Percentiles rank a stretch among this genome's conserved stretches.
phyloP scores from a whole-genome alignment of 169 alveolate genomes.

The Perkinsus marinus region DNA sequence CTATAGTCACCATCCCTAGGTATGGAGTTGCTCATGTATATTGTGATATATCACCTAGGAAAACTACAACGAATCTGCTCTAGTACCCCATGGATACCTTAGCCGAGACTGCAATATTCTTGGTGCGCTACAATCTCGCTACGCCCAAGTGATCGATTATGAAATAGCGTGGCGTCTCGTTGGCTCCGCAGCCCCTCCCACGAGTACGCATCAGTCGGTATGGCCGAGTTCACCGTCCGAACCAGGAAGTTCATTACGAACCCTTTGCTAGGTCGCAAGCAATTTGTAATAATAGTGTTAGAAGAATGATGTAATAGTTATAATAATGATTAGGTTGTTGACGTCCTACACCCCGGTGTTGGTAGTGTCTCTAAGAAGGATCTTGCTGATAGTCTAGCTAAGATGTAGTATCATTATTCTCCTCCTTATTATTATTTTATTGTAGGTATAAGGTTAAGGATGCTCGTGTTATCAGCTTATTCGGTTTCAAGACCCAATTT shows the following conservation, averaged over 20 bases:
- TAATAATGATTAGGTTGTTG: slow-evolving; percentile 48
- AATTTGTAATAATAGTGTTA: slow-evolving; percentile 45
- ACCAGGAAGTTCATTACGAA: slow-evolving; percentile 67
- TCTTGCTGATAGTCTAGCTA: slow-evolving; percentile 69
- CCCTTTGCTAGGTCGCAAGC: slow-evolving; percentile 76
- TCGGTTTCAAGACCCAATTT: slow-evolving; percentile 80
- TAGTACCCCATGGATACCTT: not conserved
- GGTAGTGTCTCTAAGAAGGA: slow-evolving; percentile 76
- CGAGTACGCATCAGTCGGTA: not conserved
- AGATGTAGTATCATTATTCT: slow-evolving; percentile 25
- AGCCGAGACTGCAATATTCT: not conserved
- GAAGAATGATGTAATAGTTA: too few species aligned
- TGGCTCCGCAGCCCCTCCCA: not conserved
- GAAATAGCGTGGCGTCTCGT: not conserved
- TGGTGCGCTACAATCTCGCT: not conserved
- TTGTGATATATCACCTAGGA: too few species aligned
- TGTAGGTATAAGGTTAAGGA: slow-evolving; percentile 48
- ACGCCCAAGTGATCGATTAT: not conserved
- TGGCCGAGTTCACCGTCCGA: slow-evolving; percentile 44
- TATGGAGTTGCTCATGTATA: too few species aligned
- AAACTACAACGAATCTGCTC: not conserved
- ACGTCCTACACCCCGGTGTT: slow-evolving; percentile 77
- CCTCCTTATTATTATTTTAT: not conserved
- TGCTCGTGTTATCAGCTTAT: slow-evolving; percentile 61
- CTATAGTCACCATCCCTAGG: too few species aligned